phyloP scores from a whole-genome alignment of 2,329 filamentous ascomycete species.

The Aspergillus costaricaensis region DNA sequence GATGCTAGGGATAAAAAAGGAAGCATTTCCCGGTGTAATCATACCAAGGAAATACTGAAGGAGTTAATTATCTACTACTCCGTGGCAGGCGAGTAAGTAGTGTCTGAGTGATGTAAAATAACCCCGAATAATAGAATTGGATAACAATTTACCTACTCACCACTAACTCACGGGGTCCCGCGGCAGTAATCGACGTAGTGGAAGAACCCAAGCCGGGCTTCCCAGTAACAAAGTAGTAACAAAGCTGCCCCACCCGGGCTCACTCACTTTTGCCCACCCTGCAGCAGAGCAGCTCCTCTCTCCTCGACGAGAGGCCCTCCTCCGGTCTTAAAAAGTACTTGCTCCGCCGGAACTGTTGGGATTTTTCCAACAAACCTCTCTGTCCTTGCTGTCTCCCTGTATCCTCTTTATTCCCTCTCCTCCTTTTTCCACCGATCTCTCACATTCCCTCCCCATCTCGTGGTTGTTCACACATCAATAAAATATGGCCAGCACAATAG shows the following conservation, averaged over 20 bases:
- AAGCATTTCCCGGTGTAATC: not conserved
- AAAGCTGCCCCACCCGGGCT: slow-evolving; percentile 19
- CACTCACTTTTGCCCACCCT: slow-evolving; percentile 7
- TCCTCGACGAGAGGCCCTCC: slow-evolving; percentile 15
- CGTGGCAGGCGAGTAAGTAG: no score
- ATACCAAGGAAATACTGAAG: not conserved
- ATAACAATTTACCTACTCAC: not conserved
- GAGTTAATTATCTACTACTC: no score
- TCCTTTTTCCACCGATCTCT: slow-evolving; percentile 14
- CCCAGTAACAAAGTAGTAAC: not conserved
- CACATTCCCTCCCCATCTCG: slow-evolving; percentile 16
- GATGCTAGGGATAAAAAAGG: not conserved
- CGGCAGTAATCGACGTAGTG: slow-evolving; percentile 20
- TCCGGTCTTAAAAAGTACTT: slow-evolving; percentile 36
- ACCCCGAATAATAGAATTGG: not conserved
- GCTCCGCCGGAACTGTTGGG: slow-evolving; percentile 34
- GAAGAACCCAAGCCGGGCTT: slow-evolving; percentile 8
- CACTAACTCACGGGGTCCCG: slow-evolving; percentile 4
- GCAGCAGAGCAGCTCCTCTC: slow-evolving; percentile 3
- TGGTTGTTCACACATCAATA: slow-evolving; percentile 16
- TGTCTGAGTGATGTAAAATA: not conserved
- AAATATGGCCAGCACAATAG: slow-evolving; percentile 55
- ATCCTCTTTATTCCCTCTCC: slow-evolving; percentile 16
- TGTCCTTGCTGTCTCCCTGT: slow-evolving; percentile 24
- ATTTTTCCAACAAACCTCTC: slow-evolving; percentile 26